Evolutionary conservation across 2,329 filamentous ascomycete genomes (phyloP).

Genomic region (Clathrospora elynae): DNA sequence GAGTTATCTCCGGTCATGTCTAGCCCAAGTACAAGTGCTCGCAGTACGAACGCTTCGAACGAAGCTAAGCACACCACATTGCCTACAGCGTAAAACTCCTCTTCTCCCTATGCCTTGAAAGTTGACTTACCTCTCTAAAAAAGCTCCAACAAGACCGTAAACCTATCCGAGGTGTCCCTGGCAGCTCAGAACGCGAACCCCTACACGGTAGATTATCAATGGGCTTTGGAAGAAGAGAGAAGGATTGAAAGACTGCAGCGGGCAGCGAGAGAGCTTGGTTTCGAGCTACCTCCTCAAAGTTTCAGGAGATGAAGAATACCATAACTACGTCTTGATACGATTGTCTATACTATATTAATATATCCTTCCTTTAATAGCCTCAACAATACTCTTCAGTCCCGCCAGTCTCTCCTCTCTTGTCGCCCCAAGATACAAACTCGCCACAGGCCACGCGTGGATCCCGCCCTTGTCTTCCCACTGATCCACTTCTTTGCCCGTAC

Average conservation of each 20-base stretch:
- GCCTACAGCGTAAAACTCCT: not conserved
- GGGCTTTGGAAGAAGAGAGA: slow-evolving; percentile 6
- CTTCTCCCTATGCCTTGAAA: not conserved
- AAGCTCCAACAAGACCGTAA: not conserved
- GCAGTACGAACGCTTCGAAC: too few species aligned
- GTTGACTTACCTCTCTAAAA: not conserved
- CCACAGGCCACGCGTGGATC: slow-evolving; percentile 84
- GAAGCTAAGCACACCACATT: too few species aligned
- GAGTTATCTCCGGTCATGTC: too few species aligned
- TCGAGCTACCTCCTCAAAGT: slow-evolving; percentile 11
- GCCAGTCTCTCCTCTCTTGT: slow-evolving; percentile 53
- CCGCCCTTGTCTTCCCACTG: slow-evolving; percentile 66
- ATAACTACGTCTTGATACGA: not conserved
- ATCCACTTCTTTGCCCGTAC: slow-evolving; percentile 60
- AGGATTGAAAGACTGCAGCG: slow-evolving; percentile 9
- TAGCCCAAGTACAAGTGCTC: too few species aligned
- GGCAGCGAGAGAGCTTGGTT: slow-evolving; percentile 14
- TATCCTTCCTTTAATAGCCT: slow-evolving; percentile 41
- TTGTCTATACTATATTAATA: slow-evolving; percentile 12
- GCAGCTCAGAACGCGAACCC: slow-evolving; percentile 11
- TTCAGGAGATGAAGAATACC: slow-evolving; percentile 9
- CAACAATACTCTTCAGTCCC: slow-evolving; percentile 54
- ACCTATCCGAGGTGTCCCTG: slow-evolving; percentile 4
- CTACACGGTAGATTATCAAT: not conserved
- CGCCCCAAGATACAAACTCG: slow-evolving; percentile 61